phyloP scores from a whole-genome alignment of 208 protist species.

The Trypanosoma platydactyli region DNA sequence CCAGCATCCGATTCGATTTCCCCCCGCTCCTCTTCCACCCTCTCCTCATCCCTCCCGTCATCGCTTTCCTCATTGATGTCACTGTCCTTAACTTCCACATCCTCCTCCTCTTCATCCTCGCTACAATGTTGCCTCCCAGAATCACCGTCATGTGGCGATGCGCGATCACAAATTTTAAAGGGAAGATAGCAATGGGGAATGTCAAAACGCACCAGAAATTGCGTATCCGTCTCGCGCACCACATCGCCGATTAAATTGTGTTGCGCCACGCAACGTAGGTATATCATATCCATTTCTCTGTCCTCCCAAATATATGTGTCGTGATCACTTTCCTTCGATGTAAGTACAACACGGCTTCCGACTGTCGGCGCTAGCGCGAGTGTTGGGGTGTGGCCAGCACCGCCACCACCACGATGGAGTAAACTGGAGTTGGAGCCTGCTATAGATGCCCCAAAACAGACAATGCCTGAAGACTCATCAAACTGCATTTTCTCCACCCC shows the following conservation, averaged over 20 bases:
- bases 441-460: background rate
- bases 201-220: conserved; percentile 15
- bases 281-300: conserved; percentile 13
- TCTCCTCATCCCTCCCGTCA: background rate
- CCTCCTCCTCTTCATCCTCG: background rate
- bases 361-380: conserved; percentile 16
- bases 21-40: background rate
- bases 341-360: conserved; percentile 18
- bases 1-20: background rate
- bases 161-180: background rate
- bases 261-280: conserved; percentile 4
- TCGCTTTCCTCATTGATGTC: background rate
- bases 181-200: conserved; percentile 15
- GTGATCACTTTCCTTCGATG: conserved; percentile 4
- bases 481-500: background rate
- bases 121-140: background rate
- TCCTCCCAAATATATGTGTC: conserved; percentile 26
- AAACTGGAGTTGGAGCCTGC: conserved; percentile 1
- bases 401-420: background rate
- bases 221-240: conserved; percentile 22
- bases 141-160: background rate
- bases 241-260: conserved; percentile 19
- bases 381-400: background rate
- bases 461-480: background rate
- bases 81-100: background rate